Base-by-base conservation (phyloP, 345 rosid genomes). In the Triadica sebifera region DNA sequence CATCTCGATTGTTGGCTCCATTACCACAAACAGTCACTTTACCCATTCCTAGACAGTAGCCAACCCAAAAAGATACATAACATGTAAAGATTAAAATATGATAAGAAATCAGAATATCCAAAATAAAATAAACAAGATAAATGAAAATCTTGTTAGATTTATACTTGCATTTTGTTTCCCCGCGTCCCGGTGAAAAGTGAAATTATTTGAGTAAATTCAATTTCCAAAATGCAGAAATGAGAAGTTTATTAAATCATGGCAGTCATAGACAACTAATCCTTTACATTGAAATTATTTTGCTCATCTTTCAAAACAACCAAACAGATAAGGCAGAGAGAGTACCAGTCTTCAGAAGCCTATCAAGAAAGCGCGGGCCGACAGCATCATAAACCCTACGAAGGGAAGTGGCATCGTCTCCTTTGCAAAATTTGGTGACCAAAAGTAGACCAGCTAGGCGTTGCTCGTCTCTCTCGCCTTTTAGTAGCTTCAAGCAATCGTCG, bases 401-500 rank as follows among this genome's bases (percentile, higher is more conserved):
- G 16, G 94, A 85, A 69, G 20, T 79, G 6, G 80, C 70, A 77
- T 92, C 97, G 63, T 89, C 91, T 74, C 81, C 82, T 63, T 85
- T 82, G 80, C 91, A 88, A 64, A 89, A 86, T 65, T 89, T 94
- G 67, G 98, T 94, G 63, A 91, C 92, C 43, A 94, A 79, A 61
- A 94, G 89, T 12, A 94, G 74, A 64, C 97, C 97, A 19, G 97
- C 97, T 16, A 94, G 93, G 49, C 90, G 90, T 67, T 92, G 97
- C 89, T 94, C 98, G 83, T 94, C 98, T 63, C 95, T 85, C 78
- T 89, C 92, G 56, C 97, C 98, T 78, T 75, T 89, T 69, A 94
- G 56, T 16, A 92, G 83, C 87, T 80, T 91, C 82, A 94, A 86
- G 87, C 93, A 89, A 78, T 92, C 91, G 0, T 88, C 91, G 2